phyloP scores from a whole-genome alignment of 106 monocot species.

The Allium sativum region DNA sequence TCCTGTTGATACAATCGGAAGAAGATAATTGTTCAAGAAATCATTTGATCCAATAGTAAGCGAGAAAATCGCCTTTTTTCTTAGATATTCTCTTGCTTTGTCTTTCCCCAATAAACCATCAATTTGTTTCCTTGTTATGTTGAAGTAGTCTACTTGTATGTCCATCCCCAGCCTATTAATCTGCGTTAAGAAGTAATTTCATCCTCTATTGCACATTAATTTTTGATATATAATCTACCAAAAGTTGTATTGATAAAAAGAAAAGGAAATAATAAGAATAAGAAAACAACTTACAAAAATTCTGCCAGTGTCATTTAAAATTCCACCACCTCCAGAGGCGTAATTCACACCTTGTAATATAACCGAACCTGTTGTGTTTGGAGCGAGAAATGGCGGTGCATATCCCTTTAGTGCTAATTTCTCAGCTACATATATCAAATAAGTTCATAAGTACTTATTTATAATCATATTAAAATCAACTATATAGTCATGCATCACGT shows the following conservation, averaged over 20 bases:
- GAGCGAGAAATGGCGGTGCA: slow-evolving; percentile 52
- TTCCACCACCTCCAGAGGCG: slow-evolving; percentile 85
- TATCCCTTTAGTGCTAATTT: slow-evolving; percentile 31
- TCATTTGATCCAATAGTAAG: slow-evolving; percentile 79
- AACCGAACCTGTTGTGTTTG: slow-evolving; percentile 49
- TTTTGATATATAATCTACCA: neutral
- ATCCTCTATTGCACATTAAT: neutral
- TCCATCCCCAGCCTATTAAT: slow-evolving; percentile 76
- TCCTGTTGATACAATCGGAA: slow-evolving; percentile 44
- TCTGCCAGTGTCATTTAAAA: slow-evolving; percentile 62
- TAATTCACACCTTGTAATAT: slow-evolving; percentile 78
- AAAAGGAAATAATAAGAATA: neutral
- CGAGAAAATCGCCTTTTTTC: slow-evolving; percentile 53
- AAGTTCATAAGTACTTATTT: neutral
- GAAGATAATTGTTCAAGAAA: slow-evolving; percentile 87
- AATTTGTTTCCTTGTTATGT: slow-evolving; percentile 55
- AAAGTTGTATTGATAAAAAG: neutral
- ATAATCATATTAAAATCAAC: neutral
- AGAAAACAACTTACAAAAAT: slow-evolving; percentile 44
- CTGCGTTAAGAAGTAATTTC: slow-evolving; percentile 9
- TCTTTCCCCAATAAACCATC: slow-evolving; percentile 48
- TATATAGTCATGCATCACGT: neutral
- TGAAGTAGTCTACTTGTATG: slow-evolving; percentile 74
- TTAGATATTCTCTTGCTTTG: slow-evolving; percentile 40
- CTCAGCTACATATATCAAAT: slow-evolving; percentile 30